Percentiles rank a stretch among this genome's conserved stretches.
phyloP scores from a whole-genome alignment of 257 asterid genomes.

The Eustoma russellianum region DNA sequence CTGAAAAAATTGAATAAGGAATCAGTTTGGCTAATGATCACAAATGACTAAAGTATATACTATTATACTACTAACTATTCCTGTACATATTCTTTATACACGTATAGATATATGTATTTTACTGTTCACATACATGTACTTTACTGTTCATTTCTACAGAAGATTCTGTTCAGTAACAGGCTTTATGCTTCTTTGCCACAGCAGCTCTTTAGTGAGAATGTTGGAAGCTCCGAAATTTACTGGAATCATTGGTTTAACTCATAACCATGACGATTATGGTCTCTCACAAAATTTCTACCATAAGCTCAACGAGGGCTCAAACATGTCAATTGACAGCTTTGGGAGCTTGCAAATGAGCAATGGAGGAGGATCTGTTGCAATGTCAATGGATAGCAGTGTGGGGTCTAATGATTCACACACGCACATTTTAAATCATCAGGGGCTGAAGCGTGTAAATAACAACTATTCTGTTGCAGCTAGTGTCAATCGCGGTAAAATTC shows the following conservation, averaged over 20 bases:
- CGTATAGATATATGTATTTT: too few species aligned
- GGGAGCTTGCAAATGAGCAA: slow-evolving; percentile 87
- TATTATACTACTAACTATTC: too few species aligned
- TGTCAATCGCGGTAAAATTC: slow-evolving; percentile 54
- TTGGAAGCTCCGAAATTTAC: slow-evolving; percentile 76
- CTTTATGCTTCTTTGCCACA: neutral
- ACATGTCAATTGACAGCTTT: slow-evolving; percentile 80
- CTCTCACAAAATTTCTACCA: slow-evolving; percentile 69
- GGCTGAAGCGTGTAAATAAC: slow-evolving; percentile 61
- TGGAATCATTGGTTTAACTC: slow-evolving; percentile 67
- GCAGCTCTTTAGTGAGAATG: slow-evolving; percentile 35
- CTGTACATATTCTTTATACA: too few species aligned
- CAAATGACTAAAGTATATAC: too few species aligned
- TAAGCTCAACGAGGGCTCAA: slow-evolving; percentile 85
- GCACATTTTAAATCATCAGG: slow-evolving; percentile 72
- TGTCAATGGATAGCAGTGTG: slow-evolving; percentile 86
- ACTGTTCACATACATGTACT: too few species aligned
- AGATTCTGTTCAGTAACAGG: too few species aligned
- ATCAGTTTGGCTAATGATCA: too few species aligned
- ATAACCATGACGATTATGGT: slow-evolving; percentile 64
- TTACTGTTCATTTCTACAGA: too few species aligned
- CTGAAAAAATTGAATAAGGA: too few species aligned
- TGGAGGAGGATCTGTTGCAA: slow-evolving; percentile 91
- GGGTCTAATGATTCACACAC: slow-evolving; percentile 84
- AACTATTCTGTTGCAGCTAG: slow-evolving; percentile 77